Percentiles rank a stretch among this genome's conserved stretches.
Evolutionary conservation across 2,329 filamentous ascomycete species (phyloP).

Genomic region (Mycosphaerella sp.): DNA sequence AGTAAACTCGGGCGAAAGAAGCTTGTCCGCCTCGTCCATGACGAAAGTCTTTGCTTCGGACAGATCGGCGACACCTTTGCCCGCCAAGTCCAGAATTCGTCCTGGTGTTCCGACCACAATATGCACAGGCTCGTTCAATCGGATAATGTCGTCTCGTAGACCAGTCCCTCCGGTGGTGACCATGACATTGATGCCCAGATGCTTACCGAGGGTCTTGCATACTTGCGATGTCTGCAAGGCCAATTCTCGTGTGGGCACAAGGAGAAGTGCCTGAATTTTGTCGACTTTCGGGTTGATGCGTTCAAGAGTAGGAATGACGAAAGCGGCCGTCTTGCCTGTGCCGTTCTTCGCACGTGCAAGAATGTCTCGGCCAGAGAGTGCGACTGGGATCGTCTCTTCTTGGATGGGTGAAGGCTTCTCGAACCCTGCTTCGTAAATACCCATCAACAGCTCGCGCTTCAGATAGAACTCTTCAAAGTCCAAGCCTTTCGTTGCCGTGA

Average conservation of each 20-base stretch:
- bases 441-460: constrained; percentile 94
- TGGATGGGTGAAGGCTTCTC: constrained; percentile 98
- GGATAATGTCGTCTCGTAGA: constrained; percentile 92
- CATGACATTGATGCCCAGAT: constrained; percentile 97
- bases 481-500: constrained; percentile 93
- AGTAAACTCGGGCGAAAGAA: constrained; percentile 93
- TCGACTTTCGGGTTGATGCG: constrained; percentile 94
- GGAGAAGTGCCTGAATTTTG: constrained; percentile 93
- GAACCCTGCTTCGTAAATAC: constrained; percentile 97
- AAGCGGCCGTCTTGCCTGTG: constrained; percentile 96
- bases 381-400: constrained; percentile 97
- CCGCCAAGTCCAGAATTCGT: constrained; percentile 89
- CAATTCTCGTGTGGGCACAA: constrained; percentile 93
- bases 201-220: constrained; percentile 96
- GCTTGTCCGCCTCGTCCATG: constrained; percentile 99
- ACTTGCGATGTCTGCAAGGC: constrained; percentile 98
- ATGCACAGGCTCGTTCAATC: constrained; percentile 88
- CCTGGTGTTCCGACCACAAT: constrained; percentile 97
- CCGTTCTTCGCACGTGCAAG: constrained; percentile 97
- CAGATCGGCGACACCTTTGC: constrained; percentile 92
- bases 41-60: constrained; percentile 97
- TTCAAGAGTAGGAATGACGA: constrained; percentile 91
- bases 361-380: constrained; percentile 89
- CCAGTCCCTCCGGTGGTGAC: constrained; percentile 96
- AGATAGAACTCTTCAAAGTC: constrained; percentile 97